Evolutionary conservation across 805 yeast genomes (phyloP).

Genomic region (Aciculoconidium aculeatum): DNA sequence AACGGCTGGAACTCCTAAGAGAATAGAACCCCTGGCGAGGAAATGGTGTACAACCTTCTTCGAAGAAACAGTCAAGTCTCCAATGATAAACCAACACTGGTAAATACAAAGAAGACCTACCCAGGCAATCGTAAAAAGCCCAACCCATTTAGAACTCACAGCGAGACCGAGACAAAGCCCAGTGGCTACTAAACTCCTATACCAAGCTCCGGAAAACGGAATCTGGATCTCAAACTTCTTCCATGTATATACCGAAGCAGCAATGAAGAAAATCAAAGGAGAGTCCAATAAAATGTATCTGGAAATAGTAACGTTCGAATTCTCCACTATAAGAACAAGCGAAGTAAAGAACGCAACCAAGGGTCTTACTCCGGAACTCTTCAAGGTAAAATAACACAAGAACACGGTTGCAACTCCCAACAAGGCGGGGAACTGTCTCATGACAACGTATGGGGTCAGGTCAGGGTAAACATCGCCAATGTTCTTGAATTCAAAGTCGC

Average conservation of each 20-base stretch:
- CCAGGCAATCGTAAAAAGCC: slow-evolving; percentile 77
- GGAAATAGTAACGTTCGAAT: slow-evolving; percentile 64
- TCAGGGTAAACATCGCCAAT: slow-evolving; percentile 63
- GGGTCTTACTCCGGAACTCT: slow-evolving; percentile 67
- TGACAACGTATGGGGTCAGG: slow-evolving; percentile 54
- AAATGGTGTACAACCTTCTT: slow-evolving; percentile 42
- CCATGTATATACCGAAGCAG: slow-evolving; percentile 59
- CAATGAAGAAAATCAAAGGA: slow-evolving; percentile 72
- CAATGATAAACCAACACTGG: slow-evolving; percentile 66
- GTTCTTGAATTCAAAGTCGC: slow-evolving; percentile 58
- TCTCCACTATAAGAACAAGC: slow-evolving; percentile 55
- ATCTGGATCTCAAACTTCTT: slow-evolving; percentile 60
- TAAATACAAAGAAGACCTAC: slow-evolving; percentile 55
- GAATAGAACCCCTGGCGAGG: slow-evolving; percentile 42
- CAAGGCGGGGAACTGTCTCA: slow-evolving; percentile 67
- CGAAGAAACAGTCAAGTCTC: slow-evolving; percentile 55
- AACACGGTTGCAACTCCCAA: slow-evolving; percentile 65
- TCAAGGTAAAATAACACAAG: slow-evolving; percentile 60
- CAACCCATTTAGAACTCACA: slow-evolving; percentile 77
- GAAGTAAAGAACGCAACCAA: slow-evolving; percentile 54
- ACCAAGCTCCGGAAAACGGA: slow-evolving; percentile 58
- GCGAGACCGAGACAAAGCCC: slow-evolving; percentile 72
- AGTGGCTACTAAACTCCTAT: slow-evolving; percentile 53
- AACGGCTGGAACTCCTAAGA: slow-evolving; percentile 53
- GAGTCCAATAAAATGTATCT: slow-evolving; percentile 72